Conservation (phyloP, 2,329 filamentous ascomycete genomes). For the Xylariales sp. region DNA sequence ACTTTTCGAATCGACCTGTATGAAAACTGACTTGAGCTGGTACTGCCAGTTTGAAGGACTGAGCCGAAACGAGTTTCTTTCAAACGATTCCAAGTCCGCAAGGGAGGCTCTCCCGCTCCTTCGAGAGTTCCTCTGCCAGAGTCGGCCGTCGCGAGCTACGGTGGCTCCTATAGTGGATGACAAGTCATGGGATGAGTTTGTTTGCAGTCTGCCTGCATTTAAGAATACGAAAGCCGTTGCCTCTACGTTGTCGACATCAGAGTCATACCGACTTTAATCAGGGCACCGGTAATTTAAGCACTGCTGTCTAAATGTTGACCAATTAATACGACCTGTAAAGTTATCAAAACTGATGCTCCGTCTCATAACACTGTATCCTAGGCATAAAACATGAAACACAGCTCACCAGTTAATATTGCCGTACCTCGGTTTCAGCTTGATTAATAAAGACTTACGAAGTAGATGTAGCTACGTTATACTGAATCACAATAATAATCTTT, state of each 20-base stretch:
- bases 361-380: too few species aligned
- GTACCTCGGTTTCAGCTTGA: too few species aligned
- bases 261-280: background rate
- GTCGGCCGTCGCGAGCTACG: background rate
- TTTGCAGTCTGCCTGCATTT: constrained; percentile 29
- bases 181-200: constrained; percentile 29
- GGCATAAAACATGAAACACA: too few species aligned
- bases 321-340: background rate
- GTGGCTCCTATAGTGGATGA: constrained; percentile 35
- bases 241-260: too few species aligned
- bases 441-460: too few species aligned
- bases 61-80: constrained; percentile 26
- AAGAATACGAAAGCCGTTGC: background rate
- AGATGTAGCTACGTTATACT: too few species aligned
- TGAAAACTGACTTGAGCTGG: constrained; percentile 35
- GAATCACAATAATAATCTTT: too few species aligned
- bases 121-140: constrained; percentile 17
- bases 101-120: constrained; percentile 28
- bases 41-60: constrained; percentile 33
- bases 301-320: background rate
- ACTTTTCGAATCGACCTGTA: constrained; percentile 36
- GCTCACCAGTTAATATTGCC: too few species aligned
- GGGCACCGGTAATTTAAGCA: background rate
- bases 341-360: too few species aligned
- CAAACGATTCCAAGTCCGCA: constrained; percentile 12